Evolutionary conservation across 495 filamentous ascomycete genomes (phyloP).

Genomic region (Echria macrotheca): DNA sequence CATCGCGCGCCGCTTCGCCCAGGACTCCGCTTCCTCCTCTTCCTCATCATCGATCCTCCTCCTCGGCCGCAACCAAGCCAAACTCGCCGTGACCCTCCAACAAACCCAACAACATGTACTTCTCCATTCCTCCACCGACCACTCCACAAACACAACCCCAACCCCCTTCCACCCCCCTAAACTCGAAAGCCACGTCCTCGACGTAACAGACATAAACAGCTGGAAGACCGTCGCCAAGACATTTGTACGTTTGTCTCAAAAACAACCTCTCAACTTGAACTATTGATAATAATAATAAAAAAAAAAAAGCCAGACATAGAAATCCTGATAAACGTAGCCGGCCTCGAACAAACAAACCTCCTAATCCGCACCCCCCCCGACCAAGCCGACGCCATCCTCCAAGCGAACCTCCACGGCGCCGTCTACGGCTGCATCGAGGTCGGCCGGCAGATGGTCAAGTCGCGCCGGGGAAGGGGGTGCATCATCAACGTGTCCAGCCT

Average conservation of each 20-base stretch:
- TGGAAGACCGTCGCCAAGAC: background rate
- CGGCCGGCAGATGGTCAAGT: constrained; percentile 41
- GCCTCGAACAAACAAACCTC: constrained; percentile 55
- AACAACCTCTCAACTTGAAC: background rate
- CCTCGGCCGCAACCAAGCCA: constrained; percentile 14
- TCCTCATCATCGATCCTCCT: constrained; percentile 20
- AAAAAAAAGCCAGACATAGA: constrained; percentile 36
- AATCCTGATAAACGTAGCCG: constrained; percentile 73
- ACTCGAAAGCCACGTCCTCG: background rate
- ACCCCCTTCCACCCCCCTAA: background rate
- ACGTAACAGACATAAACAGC: background rate
- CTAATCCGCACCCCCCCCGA: constrained; percentile 41
- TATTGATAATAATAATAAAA: no score
- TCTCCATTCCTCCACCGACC: no score
- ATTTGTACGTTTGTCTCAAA: background rate
- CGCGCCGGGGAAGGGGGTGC: constrained; percentile 25
- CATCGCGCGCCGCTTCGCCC: constrained; percentile 63
- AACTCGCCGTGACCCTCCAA: no score
- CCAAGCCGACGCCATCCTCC: constrained; percentile 46
- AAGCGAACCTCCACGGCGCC: constrained; percentile 68
- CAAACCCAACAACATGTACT: no score
- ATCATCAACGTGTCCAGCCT: constrained; percentile 81
- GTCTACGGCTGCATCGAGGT: constrained; percentile 58
- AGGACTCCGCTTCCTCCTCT: constrained; percentile 59
- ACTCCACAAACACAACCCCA: no score